Evolutionary conservation across 768 basidiomycete genomes (phyloP).

Genomic region (Lentinula edodes): DNA sequence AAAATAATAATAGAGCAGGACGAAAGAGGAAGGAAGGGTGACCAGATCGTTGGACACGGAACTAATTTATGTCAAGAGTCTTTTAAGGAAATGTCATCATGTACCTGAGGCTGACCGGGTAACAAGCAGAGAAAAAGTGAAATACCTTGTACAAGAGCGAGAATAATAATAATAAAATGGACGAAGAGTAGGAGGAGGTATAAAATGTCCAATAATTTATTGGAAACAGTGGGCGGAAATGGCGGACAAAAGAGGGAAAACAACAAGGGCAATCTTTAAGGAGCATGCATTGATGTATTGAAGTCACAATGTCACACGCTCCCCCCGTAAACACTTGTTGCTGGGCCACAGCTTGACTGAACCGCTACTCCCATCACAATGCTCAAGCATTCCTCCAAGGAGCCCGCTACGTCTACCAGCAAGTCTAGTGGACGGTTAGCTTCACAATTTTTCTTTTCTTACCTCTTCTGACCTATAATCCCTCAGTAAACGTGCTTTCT

Average conservation of each 20-base stretch:
- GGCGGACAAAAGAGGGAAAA: background rate
- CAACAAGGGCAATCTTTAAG: background rate
- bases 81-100: background rate
- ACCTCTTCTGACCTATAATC: background rate
- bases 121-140: background rate
- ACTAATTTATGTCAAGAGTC: background rate
- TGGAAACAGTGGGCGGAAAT: background rate
- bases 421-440: slow-evolving; percentile 4
- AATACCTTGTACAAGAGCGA: background rate
- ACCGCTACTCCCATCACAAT: slow-evolving; percentile 5
- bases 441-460: background rate
- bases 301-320: slow-evolving; percentile 2
- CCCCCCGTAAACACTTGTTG: background rate
- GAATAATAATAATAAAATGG: background rate
- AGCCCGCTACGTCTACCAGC: background rate
- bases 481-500: slow-evolving; percentile 8
- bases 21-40: background rate
- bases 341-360: slow-evolving; percentile 6
- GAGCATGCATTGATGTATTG: background rate
- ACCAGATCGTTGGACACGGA: background rate
- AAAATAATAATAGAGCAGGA: background rate
- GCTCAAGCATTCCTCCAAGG: slow-evolving; percentile 2
- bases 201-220: background rate
- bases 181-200: background rate
- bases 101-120: background rate